Evolutionary conservation across 768 basidiomycete species (phyloP).

Genomic region (Suillus luteus): DNA sequence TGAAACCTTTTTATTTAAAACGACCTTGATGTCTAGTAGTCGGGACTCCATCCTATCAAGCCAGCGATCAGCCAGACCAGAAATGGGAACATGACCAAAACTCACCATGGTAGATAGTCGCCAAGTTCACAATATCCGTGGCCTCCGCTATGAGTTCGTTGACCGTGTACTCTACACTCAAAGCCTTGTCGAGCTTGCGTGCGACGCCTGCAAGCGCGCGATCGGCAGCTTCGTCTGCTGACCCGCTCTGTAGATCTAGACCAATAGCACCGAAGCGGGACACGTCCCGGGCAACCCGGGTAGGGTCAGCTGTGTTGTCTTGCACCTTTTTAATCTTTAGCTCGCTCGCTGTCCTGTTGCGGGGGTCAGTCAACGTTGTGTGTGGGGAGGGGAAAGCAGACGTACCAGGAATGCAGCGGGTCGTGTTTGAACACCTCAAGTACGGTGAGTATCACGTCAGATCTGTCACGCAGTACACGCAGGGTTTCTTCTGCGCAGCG

Average conservation of each 20-base stretch:
- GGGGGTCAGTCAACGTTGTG: not conserved
- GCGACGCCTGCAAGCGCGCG: constrained; percentile 80
- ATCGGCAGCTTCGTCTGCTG: constrained; percentile 86
- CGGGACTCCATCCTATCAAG: constrained; percentile 45
- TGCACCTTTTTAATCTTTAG: constrained; percentile 71
- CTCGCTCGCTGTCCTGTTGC: constrained; percentile 72
- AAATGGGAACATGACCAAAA: constrained; percentile 11
- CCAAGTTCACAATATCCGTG: constrained; percentile 73
- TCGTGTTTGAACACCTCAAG: constrained; percentile 97
- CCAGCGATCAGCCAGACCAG: constrained; percentile 7
- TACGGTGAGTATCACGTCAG: constrained; percentile 89
- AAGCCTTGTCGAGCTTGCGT: constrained; percentile 77
- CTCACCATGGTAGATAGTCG: constrained; percentile 76
- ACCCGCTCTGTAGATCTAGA: constrained; percentile 64
- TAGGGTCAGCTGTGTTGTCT: constrained; percentile 36
- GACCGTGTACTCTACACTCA: constrained; percentile 92
- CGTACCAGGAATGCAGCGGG: constrained; percentile 89
- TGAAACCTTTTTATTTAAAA: not conserved
- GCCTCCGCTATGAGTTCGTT: constrained; percentile 92
- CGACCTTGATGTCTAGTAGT: constrained; percentile 28
- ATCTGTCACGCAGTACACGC: constrained; percentile 82
- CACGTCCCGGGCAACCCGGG: constrained; percentile 23
- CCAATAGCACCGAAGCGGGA: constrained; percentile 47
- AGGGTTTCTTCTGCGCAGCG: constrained; percentile 94
- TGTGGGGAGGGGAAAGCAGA: constrained; percentile 7